Evolutionary conservation across 2,329 filamentous ascomycete species (phyloP), one percentile per base, ranked within the genome.

Genomic region (Byssoonygena ceratinophila): DNA sequence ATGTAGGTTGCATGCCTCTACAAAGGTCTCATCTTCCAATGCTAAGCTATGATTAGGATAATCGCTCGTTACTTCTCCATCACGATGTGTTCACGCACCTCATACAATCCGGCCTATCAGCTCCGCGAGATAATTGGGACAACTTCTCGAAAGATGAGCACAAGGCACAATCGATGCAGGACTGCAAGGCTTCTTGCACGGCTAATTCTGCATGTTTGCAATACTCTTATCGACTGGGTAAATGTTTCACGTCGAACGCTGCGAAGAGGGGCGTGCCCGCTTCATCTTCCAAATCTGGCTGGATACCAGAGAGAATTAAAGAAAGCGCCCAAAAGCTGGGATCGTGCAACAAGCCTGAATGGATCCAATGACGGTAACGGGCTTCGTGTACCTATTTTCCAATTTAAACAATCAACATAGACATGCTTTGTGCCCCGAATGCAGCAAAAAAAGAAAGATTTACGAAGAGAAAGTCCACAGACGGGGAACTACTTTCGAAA

Each of bases 71-170:
- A 14, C 18, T 53, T 22, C 37, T 56, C 23, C 50, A 57, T 36
- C 32, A 50, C 7, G 53, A 57, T 34, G 50, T 57, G 16, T 57
- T 57, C 32, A 44, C 25, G 25, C 23, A 55, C 8, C 44, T 55
- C 23, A 31, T 54, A 45, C 22, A 47, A n/a, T 53, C 50, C 18
- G 29, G 34, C 12, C 29, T 53, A 3, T 44, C 20, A 3, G 23
- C 53, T 1, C 14, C 9, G 32, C 34, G 46, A 34, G 40, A 51
- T 20, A 50, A 53, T 11, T 52, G 53, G 55, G 55, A 57, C 47
- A 57, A 57, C 34, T 31, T 18, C 4, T 55, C 55, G 14, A 11
- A 39, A 27, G 51, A 53, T n/a, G 41, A 45, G 11, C 39, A 51
- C 25, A 11, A 49, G 40, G 52, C 32, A 36, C 9, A 4, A 2